Evolutionary conservation across 2,329 filamentous ascomycete genomes (phyloP), one percentile per base, ranked within the genome.

Genomic region (Ceratocystis variospora): DNA sequence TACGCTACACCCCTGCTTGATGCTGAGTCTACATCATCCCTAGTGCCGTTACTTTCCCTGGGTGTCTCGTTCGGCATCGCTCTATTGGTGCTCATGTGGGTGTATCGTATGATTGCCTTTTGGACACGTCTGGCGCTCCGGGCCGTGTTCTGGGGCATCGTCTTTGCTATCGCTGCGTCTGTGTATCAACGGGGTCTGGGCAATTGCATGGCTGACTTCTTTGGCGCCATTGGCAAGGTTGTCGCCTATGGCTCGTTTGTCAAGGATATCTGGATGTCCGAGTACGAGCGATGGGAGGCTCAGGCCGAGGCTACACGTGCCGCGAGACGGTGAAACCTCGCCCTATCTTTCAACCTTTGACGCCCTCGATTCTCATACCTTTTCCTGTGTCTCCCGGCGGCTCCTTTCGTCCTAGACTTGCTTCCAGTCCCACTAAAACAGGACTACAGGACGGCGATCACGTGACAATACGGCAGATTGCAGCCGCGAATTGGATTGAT

Each of bases 71-170:
- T 76, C 19, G 72, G 76, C 69, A 72, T 76, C 66, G 75, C 76
- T 22, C 19, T 68, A 3, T 59, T 67, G 22, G 46, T 70, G n/a
- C 50, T 67, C 28, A 50, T 64, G 3, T 87, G 88, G 77, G 77
- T 90, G 19, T 84, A 86, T 68, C 83, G 89, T 68, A 77, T 90
- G 22, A 79, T 96, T 67, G 77, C 90, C 72, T 95, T 86, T 78
- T 90, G 90, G 84, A 83, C 90, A 64, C 78, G 82, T n/a, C 73
- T 96, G 66, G 79, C 80, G 10, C 74, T 89, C 69, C 77, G 81
- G 28, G 70, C 90, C 53, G 74, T 82, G 1, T 84, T 90, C 69
- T 94, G 85, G 84, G 81, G 80, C 1, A 73, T 77, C 1, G 70
- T 92, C 1, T 76, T 80, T 3, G 78, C 79, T 0, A 53, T 85